Conservation (phyloP, 106 monocot genomes). For the Dendrobium catenatum region DNA sequence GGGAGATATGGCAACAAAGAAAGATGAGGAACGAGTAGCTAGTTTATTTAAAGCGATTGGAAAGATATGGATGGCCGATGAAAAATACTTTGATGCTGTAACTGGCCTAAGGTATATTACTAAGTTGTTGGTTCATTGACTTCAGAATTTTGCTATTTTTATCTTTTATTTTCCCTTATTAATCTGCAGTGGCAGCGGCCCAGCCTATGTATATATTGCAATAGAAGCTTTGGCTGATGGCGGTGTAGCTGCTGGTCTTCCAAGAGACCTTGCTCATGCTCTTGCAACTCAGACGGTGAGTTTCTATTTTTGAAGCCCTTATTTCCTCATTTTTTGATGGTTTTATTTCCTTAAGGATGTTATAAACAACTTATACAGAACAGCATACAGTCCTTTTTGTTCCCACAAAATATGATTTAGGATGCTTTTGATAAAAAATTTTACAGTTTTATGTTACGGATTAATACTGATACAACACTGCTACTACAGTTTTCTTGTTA, state of each 20-base stretch:
- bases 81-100: conserved; percentile 95
- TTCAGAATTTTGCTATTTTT: neutral
- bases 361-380: too few relatives aligned
- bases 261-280: conserved; percentile 85
- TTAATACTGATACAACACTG: too few relatives aligned
- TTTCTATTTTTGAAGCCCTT: conserved; percentile 2
- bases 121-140: neutral
- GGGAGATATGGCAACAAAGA: conserved; percentile 59
- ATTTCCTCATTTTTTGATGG: neutral
- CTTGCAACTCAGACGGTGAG: conserved; percentile 93
- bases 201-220: conserved; percentile 85
- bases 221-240: conserved; percentile 99
- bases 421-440: too few relatives aligned
- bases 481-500: too few relatives aligned
- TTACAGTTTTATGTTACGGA: too few relatives aligned
- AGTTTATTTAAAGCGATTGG: conserved; percentile 74
- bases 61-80: conserved; percentile 79
- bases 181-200: conserved; percentile 79
- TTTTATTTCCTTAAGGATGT: too few relatives aligned
- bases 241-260: conserved; percentile 97
- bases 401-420: too few relatives aligned
- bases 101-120: conserved; percentile 82
- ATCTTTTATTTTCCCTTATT: neutral
- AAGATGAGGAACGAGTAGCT: conserved; percentile 68
- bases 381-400: too few relatives aligned